Percentiles rank a stretch among this genome's conserved stretches.
Evolutionary conservation across 441 rosid species (phyloP).

Genomic region (Populus tomentosa): DNA sequence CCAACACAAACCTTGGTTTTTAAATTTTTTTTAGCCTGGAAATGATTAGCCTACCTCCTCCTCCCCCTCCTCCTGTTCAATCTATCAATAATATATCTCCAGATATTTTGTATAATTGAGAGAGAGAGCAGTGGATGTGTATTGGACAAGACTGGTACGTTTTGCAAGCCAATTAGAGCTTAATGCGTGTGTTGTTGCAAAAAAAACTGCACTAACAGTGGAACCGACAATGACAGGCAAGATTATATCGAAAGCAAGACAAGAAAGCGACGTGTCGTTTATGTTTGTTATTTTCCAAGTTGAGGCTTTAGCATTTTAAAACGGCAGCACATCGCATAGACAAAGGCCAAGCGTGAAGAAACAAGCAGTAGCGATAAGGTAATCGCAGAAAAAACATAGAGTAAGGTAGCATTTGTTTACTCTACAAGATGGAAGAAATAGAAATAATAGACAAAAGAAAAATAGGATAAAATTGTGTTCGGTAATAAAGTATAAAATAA

Average conservation of each 20-base stretch:
- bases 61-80: too few relatives aligned
- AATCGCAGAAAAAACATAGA: background rate
- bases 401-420: too few relatives aligned
- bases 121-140: background rate
- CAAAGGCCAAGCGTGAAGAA: background rate
- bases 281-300: background rate
- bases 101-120: background rate
- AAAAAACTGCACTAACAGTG: background rate
- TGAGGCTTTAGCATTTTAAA: background rate
- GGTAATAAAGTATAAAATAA: too few relatives aligned
- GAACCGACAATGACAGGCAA: background rate
- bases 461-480: too few relatives aligned
- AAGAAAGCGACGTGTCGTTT: background rate
- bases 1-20: conserved; percentile 14
- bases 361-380: background rate
- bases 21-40: background rate
- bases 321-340: too few relatives aligned
- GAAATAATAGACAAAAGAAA: too few relatives aligned
- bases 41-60: background rate
- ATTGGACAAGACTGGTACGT: conserved; percentile 11
- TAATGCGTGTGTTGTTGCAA: background rate
- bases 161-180: conserved; percentile 6
- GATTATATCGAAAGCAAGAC: background rate
- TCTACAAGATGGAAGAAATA: too few relatives aligned
- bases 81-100: background rate